Conservation (phyloP, 805 yeast species). For the Nakazawaea laoshanensis region DNA sequence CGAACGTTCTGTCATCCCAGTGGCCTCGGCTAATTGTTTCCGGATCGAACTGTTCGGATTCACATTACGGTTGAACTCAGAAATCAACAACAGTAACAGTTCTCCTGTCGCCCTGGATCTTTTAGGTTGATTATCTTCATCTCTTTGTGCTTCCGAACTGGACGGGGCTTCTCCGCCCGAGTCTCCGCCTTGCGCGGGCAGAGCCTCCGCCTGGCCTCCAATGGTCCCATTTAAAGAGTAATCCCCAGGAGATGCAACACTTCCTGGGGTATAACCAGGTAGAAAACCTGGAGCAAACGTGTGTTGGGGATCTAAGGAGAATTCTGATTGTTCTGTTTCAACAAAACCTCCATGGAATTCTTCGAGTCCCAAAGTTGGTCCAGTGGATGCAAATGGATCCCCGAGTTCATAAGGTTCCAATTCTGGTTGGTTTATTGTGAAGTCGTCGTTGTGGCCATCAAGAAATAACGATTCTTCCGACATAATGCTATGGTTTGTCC, state of each 20-base stretch:
- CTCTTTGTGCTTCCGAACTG: constrained; percentile 7
- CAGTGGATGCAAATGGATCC: constrained; percentile 5
- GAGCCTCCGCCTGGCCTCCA: too few species aligned
- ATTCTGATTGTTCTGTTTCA: too few species aligned
- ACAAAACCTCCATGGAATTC: too few species aligned
- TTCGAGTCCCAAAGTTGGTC: too few species aligned
- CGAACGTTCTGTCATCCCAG: constrained; percentile 80
- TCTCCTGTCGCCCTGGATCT: constrained; percentile 47
- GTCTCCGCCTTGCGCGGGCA: too few species aligned
- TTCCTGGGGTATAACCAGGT: too few species aligned
- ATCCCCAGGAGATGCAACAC: too few species aligned
- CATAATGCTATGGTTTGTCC: neutral
- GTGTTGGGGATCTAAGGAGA: too few species aligned
- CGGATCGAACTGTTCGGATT: constrained; percentile 71
- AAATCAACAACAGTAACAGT: constrained; percentile 56
- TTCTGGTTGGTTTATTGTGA: neutral
- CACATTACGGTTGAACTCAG: constrained; percentile 63
- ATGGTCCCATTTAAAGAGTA: too few species aligned
- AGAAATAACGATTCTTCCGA: constrained; percentile 6
- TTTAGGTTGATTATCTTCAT: constrained; percentile 14
- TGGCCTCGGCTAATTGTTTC: constrained; percentile 57
- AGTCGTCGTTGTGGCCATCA: neutral
- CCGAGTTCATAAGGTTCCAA: constrained; percentile 8
- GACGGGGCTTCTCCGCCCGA: too few species aligned
- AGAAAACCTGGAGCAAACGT: too few species aligned